Evolutionary conservation across 495 filamentous ascomycete genomes (phyloP).

Genomic region (Hypomontagnella monticulosa): DNA sequence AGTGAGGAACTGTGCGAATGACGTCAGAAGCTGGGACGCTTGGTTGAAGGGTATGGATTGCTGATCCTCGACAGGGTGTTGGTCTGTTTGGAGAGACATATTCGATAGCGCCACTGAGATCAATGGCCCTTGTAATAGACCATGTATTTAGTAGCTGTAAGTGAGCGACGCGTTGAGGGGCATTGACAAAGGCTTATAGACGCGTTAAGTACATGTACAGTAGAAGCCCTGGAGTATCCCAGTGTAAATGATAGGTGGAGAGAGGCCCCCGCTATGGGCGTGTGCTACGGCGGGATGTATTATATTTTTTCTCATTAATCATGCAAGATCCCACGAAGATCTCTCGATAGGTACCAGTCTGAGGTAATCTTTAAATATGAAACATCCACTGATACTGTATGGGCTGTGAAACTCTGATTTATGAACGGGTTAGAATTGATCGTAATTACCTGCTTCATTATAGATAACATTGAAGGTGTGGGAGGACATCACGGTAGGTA

Average conservation of each 20-base stretch:
- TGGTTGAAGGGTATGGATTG: slow-evolving; percentile 45
- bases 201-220: slow-evolving; percentile 36
- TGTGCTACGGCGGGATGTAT: no score
- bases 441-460: no score
- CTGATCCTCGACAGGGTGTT: slow-evolving; percentile 24
- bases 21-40: slow-evolving; percentile 59
- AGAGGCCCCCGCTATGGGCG: no score
- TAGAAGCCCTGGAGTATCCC: slow-evolving; percentile 1
- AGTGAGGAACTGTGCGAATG: slow-evolving; percentile 81
- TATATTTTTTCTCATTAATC: no score
- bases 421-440: no score
- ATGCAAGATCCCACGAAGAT: no score
- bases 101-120: background rate
- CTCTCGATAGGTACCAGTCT: no score
- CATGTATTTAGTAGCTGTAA: background rate
- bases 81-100: slow-evolving; percentile 12
- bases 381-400: no score
- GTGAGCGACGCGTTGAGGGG: slow-evolving; percentile 33
- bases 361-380: no score
- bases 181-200: slow-evolving; percentile 2
- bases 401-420: no score
- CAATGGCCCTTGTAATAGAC: background rate
- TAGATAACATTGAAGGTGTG: background rate
- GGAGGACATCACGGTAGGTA: background rate
- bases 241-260: no score